Percentiles rank a stretch among this genome's conserved stretches.
Evolutionary conservation across 495 filamentous ascomycete genomes (phyloP).

Genomic region (Xylaria castorea): DNA sequence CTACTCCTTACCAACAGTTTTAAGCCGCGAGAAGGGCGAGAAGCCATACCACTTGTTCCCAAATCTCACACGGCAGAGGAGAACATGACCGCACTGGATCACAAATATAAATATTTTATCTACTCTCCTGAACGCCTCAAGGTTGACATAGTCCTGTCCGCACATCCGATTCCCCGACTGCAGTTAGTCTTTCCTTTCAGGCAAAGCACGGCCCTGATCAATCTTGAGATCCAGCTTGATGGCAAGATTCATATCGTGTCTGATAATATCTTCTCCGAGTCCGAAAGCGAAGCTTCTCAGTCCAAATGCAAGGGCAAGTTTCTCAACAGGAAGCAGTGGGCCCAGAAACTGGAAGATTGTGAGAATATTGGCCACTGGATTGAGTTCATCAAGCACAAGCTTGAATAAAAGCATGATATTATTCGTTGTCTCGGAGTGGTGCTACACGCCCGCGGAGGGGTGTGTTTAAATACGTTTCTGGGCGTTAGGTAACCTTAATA

Average conservation of each 20-base stretch:
- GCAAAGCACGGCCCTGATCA: constrained; percentile 48
- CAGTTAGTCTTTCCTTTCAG: constrained; percentile 59
- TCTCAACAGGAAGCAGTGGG: constrained; percentile 27
- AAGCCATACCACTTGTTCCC: constrained; percentile 27
- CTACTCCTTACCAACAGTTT: constrained; percentile 70
- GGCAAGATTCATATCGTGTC: constrained; percentile 59
- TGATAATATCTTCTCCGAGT: constrained; percentile 48
- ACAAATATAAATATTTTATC: constrained; percentile 47
- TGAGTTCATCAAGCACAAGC: constrained; percentile 32
- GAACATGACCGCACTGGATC: constrained; percentile 35
- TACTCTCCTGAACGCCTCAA: constrained; percentile 31
- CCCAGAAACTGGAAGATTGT: constrained; percentile 33
- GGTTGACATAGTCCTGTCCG: constrained; percentile 57
- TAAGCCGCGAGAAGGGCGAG: constrained; percentile 32
- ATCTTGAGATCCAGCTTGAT: constrained; percentile 67
- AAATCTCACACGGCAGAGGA: constrained; percentile 15
- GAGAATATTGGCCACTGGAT: constrained; percentile 41
- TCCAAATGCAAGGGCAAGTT: constrained; percentile 23
- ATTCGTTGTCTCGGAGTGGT: not conserved
- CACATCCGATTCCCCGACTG: constrained; percentile 54
- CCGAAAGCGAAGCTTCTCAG: constrained; percentile 13
- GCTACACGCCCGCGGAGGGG: not conserved
- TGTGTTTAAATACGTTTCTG: not conserved
- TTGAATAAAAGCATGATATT: constrained; percentile 26
- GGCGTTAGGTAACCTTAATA: not conserved